These are phyloP conservation scores for Trichoderma parareesei DNA, from an alignment of 495 filamentous ascomycete genomes.

Conservation along the genomic window DNA sequence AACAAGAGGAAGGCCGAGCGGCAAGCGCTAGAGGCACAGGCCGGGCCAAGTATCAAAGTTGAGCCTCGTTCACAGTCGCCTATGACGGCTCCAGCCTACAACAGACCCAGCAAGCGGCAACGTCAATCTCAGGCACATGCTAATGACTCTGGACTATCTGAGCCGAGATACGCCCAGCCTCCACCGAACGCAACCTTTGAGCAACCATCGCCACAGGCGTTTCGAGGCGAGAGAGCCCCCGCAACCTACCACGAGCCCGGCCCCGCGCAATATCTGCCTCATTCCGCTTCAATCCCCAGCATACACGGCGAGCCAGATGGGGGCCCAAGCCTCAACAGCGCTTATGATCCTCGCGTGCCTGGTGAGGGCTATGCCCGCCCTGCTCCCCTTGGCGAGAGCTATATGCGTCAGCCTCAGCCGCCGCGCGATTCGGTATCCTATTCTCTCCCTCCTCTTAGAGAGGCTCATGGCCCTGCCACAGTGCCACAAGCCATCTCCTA, in stretches of 20 bases:
- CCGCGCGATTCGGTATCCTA: background rate
- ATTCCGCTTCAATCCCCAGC: background rate
- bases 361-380: constrained; percentile 24
- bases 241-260: background rate
- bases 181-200: constrained; percentile 12
- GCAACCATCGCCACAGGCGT: background rate
- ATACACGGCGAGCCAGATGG: background rate
- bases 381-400: constrained; percentile 41
- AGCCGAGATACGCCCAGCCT: constrained; percentile 26
- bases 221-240: background rate
- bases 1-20: constrained; percentile 42
- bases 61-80: constrained; percentile 82
- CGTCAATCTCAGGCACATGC: constrained; percentile 34
- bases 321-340: constrained; percentile 18
- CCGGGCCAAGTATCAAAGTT: constrained; percentile 66
- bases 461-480: constrained; percentile 30
- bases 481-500: constrained; percentile 56
- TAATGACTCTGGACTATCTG: constrained; percentile 30
- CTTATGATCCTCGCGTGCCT: constrained; percentile 20
- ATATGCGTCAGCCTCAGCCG: background rate
- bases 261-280: background rate
- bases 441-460: constrained; percentile 33
- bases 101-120: constrained; percentile 43
- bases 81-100: constrained; percentile 44
- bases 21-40: constrained; percentile 28